A percentile compares a stretch with the other conserved stretches of the same genome.
These are phyloP conservation scores for Onygenales sp. DNA, from an alignment of 2,329 filamentous ascomycete species.

Conservation along the genomic window DNA sequence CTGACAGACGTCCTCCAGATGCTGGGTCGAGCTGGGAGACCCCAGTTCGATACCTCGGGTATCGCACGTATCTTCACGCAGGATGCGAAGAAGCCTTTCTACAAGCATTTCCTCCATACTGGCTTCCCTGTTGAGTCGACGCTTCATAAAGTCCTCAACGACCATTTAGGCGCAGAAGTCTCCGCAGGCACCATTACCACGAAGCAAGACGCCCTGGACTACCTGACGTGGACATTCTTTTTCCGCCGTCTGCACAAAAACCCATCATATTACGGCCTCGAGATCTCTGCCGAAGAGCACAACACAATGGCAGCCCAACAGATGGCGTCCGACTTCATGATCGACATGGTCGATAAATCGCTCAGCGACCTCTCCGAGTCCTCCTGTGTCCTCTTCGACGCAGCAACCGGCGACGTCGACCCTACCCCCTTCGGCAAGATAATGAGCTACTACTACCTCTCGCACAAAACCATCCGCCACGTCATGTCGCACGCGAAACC, in stretches of 20 bases:
- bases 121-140: constrained; percentile 97
- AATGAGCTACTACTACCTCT: constrained; percentile 98
- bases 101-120: constrained; percentile 97
- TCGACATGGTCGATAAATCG: constrained; percentile 81
- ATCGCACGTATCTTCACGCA: constrained; percentile 97
- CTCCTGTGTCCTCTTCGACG: constrained; percentile 70
- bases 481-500: constrained; percentile 68
- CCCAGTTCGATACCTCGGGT: constrained; percentile 91
- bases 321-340: constrained; percentile 88
- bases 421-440: constrained; percentile 90
- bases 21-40: constrained; percentile 88
- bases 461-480: constrained; percentile 86
- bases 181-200: constrained; percentile 86
- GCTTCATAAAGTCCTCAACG: constrained; percentile 90
- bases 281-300: constrained; percentile 87
- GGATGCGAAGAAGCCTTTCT: constrained; percentile 96
- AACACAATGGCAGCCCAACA: constrained; percentile 78
- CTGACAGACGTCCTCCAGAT: constrained; percentile 96
- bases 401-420: constrained; percentile 74
- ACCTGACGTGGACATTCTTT: constrained; percentile 99
- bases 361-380: constrained; percentile 73
- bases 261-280: constrained; percentile 91
- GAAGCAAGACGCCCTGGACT: constrained; percentile 95
- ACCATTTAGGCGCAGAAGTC: constrained; percentile 91
- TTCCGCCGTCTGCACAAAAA: constrained; percentile 97